Evolutionary conservation across 2,329 filamentous ascomycete species (phyloP).

Genomic region (Pseudopithomyces maydicus): DNA sequence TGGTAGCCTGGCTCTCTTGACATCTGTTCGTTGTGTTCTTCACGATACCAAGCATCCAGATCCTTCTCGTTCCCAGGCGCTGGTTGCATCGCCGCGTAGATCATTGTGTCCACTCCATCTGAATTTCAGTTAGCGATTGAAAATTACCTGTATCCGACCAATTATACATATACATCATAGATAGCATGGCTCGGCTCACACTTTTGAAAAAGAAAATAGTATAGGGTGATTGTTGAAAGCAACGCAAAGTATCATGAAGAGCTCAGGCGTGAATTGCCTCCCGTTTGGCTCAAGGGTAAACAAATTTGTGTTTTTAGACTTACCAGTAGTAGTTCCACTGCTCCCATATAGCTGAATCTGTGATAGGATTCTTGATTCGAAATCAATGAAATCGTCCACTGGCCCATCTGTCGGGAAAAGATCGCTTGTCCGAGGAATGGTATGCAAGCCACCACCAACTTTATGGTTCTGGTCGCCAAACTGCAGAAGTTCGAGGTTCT

Average conservation of each 20-base stretch:
- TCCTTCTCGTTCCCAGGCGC: constrained; percentile 24
- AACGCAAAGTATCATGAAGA: too few species aligned
- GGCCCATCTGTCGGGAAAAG: constrained; percentile 19
- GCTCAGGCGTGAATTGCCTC: too few species aligned
- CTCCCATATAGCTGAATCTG: constrained; percentile 25
- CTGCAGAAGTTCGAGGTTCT: constrained; percentile 24
- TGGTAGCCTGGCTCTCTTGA: constrained; percentile 33
- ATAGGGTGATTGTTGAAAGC: too few species aligned
- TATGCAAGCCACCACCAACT: constrained; percentile 11
- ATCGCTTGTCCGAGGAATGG: constrained; percentile 22
- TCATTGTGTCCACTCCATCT: constrained; percentile 20
- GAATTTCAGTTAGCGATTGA: neutral
- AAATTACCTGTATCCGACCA: too few species aligned
- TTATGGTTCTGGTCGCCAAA: constrained; percentile 10
- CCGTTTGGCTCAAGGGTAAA: too few species aligned
- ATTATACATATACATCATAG: too few species aligned
- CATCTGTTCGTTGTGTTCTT: constrained; percentile 42
- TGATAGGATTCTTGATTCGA: constrained; percentile 26
- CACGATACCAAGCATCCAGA: constrained; percentile 36
- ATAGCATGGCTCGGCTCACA: too few species aligned
- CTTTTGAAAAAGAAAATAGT: too few species aligned
- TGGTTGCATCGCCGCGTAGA: constrained; percentile 37
- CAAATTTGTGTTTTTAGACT: constrained; percentile 1
- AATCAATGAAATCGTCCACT: constrained; percentile 24
- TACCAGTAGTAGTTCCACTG: constrained; percentile 24